A percentile compares a stretch with the other conserved stretches of the same genome.
phyloP scores from a whole-genome alignment of 108 stramenopile species.

The Stephanodiscus minutulus region DNA sequence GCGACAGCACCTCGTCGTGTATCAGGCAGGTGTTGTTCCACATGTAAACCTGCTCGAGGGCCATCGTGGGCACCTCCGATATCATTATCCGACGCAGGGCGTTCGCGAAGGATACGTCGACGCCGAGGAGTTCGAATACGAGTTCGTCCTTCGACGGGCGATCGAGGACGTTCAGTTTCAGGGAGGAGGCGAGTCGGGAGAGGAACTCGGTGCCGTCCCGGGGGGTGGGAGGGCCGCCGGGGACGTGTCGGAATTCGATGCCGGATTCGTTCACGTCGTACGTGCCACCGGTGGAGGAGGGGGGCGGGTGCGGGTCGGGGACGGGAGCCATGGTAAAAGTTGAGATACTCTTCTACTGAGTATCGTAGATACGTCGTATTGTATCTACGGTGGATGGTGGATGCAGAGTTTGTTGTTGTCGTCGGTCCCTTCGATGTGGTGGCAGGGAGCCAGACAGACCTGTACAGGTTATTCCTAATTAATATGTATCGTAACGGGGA shows the following conservation, averaged over 20 bases:
- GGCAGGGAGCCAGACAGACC: too few species aligned
- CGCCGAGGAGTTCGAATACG: constrained; percentile 87
- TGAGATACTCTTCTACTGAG: too few species aligned
- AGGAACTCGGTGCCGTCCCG: constrained; percentile 66
- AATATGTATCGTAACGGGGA: too few species aligned
- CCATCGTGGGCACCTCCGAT: constrained; percentile 92
- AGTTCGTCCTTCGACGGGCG: constrained; percentile 68
- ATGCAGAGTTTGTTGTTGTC: too few species aligned
- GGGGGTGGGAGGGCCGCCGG: constrained; percentile 42
- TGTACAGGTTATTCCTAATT: too few species aligned
- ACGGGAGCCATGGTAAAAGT: constrained; percentile 6
- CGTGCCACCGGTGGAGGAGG: constrained; percentile 41
- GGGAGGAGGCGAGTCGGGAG: constrained; percentile 40
- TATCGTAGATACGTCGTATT: too few species aligned
- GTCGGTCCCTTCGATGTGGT: too few species aligned
- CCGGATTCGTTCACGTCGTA: constrained; percentile 74
- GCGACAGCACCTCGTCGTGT: constrained; percentile 95
- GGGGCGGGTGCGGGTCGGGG: constrained; percentile 5
- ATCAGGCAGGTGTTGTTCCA: constrained; percentile 90
- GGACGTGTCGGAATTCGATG: constrained; percentile 65
- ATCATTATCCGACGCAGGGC: constrained; percentile 95
- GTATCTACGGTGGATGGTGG: too few species aligned
- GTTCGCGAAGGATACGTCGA: constrained; percentile 94
- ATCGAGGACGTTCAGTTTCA: constrained; percentile 63
- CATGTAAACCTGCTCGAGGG: constrained; percentile 93